These are phyloP conservation scores for Puccinellia tenuiflora DNA, from an alignment of 176 grass and related monocot genomes.

Conservation along the genomic window DNA sequence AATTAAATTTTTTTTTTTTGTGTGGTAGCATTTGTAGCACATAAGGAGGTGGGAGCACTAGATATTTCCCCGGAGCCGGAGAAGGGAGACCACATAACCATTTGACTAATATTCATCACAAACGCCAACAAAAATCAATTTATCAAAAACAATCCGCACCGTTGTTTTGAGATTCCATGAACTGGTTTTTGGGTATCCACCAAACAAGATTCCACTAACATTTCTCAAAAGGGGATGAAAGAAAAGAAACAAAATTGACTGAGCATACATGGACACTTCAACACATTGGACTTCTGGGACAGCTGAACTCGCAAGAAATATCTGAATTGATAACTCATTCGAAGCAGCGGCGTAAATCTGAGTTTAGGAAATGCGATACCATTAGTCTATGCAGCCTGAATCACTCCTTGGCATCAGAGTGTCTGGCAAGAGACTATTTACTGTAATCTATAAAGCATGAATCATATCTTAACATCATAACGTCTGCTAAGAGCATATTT, in stretches of 20 bases:
- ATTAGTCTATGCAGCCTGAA: conserved; percentile 20
- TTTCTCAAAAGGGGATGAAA: background rate
- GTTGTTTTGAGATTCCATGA: conserved; percentile 1
- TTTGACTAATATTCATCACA: background rate
- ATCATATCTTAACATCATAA: conserved; percentile 22
- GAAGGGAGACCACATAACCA: background rate
- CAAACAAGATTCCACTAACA: conserved; percentile 14
- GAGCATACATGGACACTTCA: conserved; percentile 28
- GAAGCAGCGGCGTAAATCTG: background rate
- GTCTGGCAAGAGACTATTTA: conserved; percentile 29
- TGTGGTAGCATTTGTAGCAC: no score
- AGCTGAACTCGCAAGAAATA: conserved; percentile 18
- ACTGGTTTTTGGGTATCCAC: background rate
- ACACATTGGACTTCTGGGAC: conserved; percentile 10
- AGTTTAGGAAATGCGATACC: conserved; percentile 22
- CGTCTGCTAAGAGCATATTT: conserved; percentile 25
- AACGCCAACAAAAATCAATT: background rate
- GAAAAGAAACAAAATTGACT: background rate
- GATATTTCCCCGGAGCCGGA: no score
- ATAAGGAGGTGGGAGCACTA: no score
- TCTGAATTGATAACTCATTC: conserved; percentile 35
- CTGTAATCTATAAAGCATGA: conserved; percentile 18
- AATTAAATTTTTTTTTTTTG: no score
- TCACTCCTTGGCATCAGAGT: conserved; percentile 28
- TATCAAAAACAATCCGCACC: background rate